These are phyloP conservation scores for Mollisiaceae sp. DNA, from an alignment of 2,329 filamentous ascomycete genomes.

Conservation along the genomic window DNA sequence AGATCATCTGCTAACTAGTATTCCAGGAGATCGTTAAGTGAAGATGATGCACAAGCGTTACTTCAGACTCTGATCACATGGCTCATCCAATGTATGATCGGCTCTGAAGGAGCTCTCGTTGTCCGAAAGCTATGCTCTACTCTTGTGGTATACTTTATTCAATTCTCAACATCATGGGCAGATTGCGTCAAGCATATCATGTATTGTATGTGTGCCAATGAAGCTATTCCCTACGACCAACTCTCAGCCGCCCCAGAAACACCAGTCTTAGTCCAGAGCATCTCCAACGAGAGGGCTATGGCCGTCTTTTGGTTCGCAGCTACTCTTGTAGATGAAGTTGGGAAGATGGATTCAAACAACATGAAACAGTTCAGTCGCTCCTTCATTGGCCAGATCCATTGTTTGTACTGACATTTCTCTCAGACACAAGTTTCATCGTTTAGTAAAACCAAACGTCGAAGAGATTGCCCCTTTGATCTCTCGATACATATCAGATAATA, in stretches of 20 bases:
- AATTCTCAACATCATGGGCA: conserved; percentile 71
- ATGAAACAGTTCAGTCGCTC: conserved; percentile 50
- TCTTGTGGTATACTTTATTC: conserved; percentile 75
- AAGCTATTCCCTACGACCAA: conserved; percentile 53
- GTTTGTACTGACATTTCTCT: conserved; percentile 17
- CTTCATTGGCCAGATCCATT: conserved; percentile 11
- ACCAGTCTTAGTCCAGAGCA: conserved; percentile 49
- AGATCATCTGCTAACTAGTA: conserved; percentile 24
- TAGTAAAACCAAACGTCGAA: conserved; percentile 56
- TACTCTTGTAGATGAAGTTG: conserved; percentile 68
- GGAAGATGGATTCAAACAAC: conserved; percentile 68
- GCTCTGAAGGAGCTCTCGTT: conserved; percentile 63
- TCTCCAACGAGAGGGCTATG: conserved; percentile 57
- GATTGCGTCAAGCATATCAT: conserved; percentile 68
- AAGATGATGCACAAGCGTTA: conserved; percentile 61
- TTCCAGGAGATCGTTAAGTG: conserved; percentile 54
- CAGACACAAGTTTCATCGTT: conserved; percentile 53
- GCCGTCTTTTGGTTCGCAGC: conserved; percentile 69
- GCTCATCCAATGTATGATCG: conserved; percentile 60
- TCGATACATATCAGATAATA: conserved; percentile 44
- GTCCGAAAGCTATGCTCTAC: conserved; percentile 78
- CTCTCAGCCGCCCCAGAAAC: conserved; percentile 51
- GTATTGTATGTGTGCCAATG: conserved; percentile 58
- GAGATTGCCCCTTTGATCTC: conserved; percentile 56
- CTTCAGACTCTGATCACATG: conserved; percentile 66